phyloP scores from a whole-genome alignment of 1,284 basidiomycete genomes.

The Rhodotorula sp. region DNA sequence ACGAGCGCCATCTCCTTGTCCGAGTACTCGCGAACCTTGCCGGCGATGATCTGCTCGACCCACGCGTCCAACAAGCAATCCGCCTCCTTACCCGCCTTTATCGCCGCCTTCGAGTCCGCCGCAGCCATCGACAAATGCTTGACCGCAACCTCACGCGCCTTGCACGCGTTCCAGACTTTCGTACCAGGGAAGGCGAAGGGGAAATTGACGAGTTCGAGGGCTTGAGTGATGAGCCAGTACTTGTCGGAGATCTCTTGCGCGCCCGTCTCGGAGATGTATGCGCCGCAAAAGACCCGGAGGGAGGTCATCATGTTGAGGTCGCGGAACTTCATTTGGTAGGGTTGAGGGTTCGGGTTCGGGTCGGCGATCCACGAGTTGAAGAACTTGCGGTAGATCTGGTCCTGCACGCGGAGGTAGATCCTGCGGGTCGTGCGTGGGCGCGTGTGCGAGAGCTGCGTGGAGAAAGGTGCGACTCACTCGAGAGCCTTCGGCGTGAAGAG shows the following conservation, averaged over 20 bases:
- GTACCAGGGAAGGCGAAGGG: slow-evolving; percentile 93
- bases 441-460: slow-evolving; percentile 11
- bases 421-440: slow-evolving; percentile 52
- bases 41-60: slow-evolving; percentile 69
- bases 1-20: slow-evolving; percentile 95
- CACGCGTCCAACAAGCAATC: slow-evolving; percentile 92
- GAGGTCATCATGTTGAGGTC: slow-evolving; percentile 98
- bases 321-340: slow-evolving; percentile 84
- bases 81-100: slow-evolving; percentile 77
- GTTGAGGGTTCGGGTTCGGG: slow-evolving; percentile 44
- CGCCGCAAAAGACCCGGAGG: slow-evolving; percentile 89
- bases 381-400: slow-evolving; percentile 69
- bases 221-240: slow-evolving; percentile 87
- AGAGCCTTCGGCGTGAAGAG: slow-evolving; percentile 94
- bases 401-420: slow-evolving; percentile 84
- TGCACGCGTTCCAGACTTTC: slow-evolving; percentile 91
- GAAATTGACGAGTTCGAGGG: slow-evolving; percentile 98
- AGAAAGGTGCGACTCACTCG: slow-evolving; percentile 58
- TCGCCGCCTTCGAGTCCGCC: slow-evolving; percentile 73
- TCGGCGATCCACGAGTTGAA: slow-evolving; percentile 46
- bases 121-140: slow-evolving; percentile 59
- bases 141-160: slow-evolving; percentile 86
- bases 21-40: slow-evolving; percentile 73
- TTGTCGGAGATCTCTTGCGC: slow-evolving; percentile 80
- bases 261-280: slow-evolving; percentile 78